These are phyloP conservation scores for Rosa rugosa DNA, from an alignment of 306 rosid species.

Conservation along the genomic window DNA sequence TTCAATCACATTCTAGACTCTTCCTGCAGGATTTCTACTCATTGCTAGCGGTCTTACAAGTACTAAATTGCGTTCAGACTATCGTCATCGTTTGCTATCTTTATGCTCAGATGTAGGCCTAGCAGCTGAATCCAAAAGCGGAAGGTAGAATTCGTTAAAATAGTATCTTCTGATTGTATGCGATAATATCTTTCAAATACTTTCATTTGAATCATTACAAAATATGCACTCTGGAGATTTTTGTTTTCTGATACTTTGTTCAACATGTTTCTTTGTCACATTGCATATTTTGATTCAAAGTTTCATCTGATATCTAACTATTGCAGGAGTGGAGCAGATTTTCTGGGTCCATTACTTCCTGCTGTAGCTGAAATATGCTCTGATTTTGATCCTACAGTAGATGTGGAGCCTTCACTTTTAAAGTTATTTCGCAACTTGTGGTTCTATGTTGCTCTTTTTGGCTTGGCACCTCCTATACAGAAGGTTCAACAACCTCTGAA, in stretches of 20 bases:
- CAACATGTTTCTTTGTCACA: conserved; percentile 19
- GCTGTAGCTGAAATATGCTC: conserved; percentile 97
- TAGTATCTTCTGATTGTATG: conserved; percentile 21
- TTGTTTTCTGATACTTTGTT: conserved; percentile 20
- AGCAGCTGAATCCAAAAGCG: conserved; percentile 98
- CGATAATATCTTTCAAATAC: background rate
- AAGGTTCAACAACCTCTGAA: conserved; percentile 59
- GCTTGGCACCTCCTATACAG: conserved; percentile 93
- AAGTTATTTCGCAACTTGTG: conserved; percentile 95
- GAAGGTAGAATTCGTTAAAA: conserved; percentile 60
- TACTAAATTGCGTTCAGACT: conserved; percentile 75
- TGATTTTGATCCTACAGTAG: conserved; percentile 82
- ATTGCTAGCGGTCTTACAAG: conserved; percentile 78
- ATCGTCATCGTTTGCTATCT: conserved; percentile 87
- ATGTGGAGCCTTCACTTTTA: conserved; percentile 92
- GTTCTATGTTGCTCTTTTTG: conserved; percentile 97
- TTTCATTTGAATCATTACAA: conserved; percentile 18
- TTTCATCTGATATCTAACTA: conserved; percentile 40
- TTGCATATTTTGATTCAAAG: conserved; percentile 27
- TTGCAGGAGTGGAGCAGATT: conserved; percentile 98
- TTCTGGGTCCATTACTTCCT: conserved; percentile 93
- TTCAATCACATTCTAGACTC: conserved; percentile 93
- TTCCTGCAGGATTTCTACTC: conserved; percentile 92
- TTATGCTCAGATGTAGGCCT: conserved; percentile 96
- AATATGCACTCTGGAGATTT: conserved; percentile 15